Percentiles rank a stretch among this genome's conserved stretches.
Conservation (phyloP, 495 filamentous ascomycete species). For the Acidomyces sp. region DNA sequence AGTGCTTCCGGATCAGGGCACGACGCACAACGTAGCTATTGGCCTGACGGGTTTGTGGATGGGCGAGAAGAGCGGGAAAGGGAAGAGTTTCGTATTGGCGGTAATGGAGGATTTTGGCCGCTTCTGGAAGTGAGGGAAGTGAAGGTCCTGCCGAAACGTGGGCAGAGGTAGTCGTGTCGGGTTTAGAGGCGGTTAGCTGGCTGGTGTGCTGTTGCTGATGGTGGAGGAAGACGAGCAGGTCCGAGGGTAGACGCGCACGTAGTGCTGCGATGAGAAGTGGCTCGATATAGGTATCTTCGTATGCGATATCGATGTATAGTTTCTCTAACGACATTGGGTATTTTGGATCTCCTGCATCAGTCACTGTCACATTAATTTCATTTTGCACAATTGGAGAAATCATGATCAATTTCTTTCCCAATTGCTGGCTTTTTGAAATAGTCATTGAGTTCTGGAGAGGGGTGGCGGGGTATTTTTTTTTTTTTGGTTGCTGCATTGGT, state of each 20-base stretch:
- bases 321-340: too few species aligned
- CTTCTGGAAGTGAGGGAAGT: too few species aligned
- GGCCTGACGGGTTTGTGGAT: conserved; percentile 46
- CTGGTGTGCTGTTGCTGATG: too few species aligned
- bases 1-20: conserved; percentile 95
- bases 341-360: too few species aligned
- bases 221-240: conserved; percentile 31
- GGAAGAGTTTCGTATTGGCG: conserved; percentile 74
- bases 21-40: conserved; percentile 92
- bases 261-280: conserved; percentile 66
- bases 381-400: too few species aligned
- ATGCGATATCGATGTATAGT: conserved; percentile 64
- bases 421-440: too few species aligned
- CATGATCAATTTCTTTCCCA: too few species aligned
- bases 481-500: too few species aligned
- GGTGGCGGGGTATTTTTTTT: too few species aligned
- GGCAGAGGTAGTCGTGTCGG: conserved; percentile 31
- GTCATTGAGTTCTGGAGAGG: too few species aligned
- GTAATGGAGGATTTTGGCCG: conserved; percentile 70
- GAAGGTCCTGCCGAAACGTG: conserved; percentile 30
- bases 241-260: conserved; percentile 41
- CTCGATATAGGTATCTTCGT: conserved; percentile 76
- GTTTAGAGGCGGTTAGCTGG: too few species aligned
- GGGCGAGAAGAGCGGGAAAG: conserved; percentile 55
- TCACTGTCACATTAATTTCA: too few species aligned